phyloP scores from a whole-genome alignment of 192 early-diverging fungal genomes.

The Linnemannia exigua region DNA sequence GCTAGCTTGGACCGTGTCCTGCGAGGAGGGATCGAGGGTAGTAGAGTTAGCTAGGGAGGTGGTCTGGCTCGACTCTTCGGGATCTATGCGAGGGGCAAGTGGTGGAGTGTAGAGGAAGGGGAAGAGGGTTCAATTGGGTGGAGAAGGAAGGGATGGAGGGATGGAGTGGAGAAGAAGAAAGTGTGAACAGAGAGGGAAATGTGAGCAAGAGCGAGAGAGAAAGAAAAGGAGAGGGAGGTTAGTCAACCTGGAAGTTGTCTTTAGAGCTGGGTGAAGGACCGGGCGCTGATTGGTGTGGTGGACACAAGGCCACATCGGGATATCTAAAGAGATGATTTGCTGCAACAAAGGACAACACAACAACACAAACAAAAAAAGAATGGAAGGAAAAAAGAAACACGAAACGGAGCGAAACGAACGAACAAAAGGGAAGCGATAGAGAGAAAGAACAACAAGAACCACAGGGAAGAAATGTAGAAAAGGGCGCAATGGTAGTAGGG shows the following conservation, averaged over 20 bases:
- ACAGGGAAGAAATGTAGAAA: not conserved
- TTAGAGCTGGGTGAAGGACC: constrained; percentile 2
- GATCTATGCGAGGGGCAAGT: not conserved
- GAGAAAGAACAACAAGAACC: not conserved
- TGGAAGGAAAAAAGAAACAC: not conserved
- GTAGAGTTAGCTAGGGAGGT: not conserved
- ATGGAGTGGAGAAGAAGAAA: not conserved
- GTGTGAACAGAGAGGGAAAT: not conserved
- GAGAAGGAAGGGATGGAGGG: not conserved
- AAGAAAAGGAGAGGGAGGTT: not conserved
- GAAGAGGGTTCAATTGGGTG: not conserved
- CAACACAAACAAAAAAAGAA: not conserved
- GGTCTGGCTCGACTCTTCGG: constrained; percentile 18
- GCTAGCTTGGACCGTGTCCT: not conserved
- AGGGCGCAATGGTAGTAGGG: not conserved
- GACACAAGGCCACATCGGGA: constrained; percentile 10
- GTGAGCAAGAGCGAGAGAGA: not conserved
- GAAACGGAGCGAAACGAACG: not conserved
- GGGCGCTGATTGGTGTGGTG: constrained; percentile 6
- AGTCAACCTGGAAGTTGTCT: not conserved
- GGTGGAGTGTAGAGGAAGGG: not conserved
- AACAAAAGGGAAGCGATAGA: not conserved
- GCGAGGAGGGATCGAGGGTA: not conserved
- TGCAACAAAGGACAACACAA: not conserved
- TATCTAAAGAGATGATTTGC: constrained; percentile 1